These are phyloP conservation scores for Withania somnifera DNA, from an alignment of 305 asterid species.

Conservation along the genomic window DNA sequence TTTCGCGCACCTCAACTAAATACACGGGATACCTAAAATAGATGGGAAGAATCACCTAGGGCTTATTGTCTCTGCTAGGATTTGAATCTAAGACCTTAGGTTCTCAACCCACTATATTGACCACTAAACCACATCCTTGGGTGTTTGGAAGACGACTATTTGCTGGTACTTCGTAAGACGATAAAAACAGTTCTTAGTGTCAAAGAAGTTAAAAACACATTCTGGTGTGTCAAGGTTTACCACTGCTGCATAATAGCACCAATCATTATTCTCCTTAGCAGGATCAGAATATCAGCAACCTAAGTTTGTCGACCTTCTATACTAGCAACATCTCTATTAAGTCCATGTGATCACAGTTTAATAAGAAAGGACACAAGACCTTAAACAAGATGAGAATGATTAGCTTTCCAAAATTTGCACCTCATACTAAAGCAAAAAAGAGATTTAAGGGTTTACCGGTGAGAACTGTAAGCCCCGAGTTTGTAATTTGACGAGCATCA, in stretches of 20 bases:
- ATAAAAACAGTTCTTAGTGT: not conserved
- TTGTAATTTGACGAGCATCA: slow-evolving; percentile 31
- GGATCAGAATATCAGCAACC: not conserved
- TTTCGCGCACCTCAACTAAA: too few relatives aligned
- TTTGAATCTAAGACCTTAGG: too few relatives aligned
- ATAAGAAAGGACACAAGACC: too few relatives aligned
- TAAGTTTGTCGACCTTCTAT: not conserved
- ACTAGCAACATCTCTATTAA: not conserved
- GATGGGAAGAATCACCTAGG: too few relatives aligned
- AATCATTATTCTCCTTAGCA: not conserved
- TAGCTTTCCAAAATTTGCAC: not conserved
- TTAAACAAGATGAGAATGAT: too few relatives aligned
- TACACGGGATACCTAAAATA: too few relatives aligned
- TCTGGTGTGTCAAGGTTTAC: not conserved
- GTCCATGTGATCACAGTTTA: not conserved
- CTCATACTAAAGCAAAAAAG: not conserved
- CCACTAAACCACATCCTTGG: too few relatives aligned
- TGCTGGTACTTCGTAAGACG: not conserved
- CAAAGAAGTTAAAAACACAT: not conserved
- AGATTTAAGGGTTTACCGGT: slow-evolving; percentile 6
- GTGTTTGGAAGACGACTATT: not conserved
- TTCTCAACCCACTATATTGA: too few relatives aligned
- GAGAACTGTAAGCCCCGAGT: slow-evolving; percentile 24
- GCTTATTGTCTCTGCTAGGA: too few relatives aligned
- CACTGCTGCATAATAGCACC: not conserved